Evolutionary conservation across 371 early-diverging fungal genomes (phyloP).

Genomic region (Mucor racemosus): DNA sequence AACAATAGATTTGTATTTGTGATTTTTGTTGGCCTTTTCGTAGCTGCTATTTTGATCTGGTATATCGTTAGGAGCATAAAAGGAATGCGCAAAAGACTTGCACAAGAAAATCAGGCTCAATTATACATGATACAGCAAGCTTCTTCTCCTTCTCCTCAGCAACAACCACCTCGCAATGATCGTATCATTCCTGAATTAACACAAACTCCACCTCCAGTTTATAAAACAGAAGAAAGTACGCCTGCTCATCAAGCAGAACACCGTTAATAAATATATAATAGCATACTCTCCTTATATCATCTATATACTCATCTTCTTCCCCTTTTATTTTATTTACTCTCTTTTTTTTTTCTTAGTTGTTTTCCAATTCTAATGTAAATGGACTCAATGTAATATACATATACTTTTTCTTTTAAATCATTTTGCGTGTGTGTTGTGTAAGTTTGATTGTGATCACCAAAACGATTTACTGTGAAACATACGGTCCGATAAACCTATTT

Average conservation of each 20-base stretch:
- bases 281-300: neutral
- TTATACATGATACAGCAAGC: conserved; percentile 35
- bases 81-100: conserved; percentile 38
- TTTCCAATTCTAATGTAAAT: neutral
- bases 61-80: conserved; percentile 32
- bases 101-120: conserved; percentile 30
- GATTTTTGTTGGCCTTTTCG: conserved; percentile 25
- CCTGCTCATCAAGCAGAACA: neutral
- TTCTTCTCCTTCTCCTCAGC: conserved; percentile 7
- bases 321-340: neutral
- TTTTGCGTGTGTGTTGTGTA: conserved; percentile 1
- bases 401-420: neutral
- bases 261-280: neutral
- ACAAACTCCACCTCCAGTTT: conserved; percentile 23
- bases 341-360: neutral
- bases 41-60: conserved; percentile 27
- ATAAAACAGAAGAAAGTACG: conserved; percentile 20
- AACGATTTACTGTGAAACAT: conserved; percentile 10
- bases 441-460: conserved; percentile 11
- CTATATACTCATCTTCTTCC: neutral
- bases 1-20: conserved; percentile 41
- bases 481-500: conserved; percentile 2
- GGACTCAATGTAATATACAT: conserved; percentile 14
- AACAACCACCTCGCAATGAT: conserved; percentile 7
- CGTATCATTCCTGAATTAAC: conserved; percentile 20